Conservation (phyloP, 768 basidiomycete genomes). For the Hypholoma sublateritium region DNA sequence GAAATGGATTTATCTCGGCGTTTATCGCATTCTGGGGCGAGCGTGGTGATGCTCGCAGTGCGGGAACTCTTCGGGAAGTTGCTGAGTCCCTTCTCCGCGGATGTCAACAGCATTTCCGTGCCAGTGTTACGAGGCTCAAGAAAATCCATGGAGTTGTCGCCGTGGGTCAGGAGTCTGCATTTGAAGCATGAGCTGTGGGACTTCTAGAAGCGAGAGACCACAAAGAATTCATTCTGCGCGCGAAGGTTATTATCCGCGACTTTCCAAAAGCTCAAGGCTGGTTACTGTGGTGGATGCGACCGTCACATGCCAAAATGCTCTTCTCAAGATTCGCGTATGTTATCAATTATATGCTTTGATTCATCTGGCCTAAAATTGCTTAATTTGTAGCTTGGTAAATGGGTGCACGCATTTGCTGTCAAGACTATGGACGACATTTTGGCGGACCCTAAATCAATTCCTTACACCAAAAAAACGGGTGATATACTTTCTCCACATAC, state of each 20-base stretch:
- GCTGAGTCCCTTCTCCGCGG: constrained; percentile 22
- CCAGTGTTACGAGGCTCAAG: constrained; percentile 23
- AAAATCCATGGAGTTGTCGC: constrained; percentile 22
- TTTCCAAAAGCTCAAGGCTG: neutral
- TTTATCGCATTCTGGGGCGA: constrained; percentile 25
- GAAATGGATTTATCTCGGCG: constrained; percentile 25
- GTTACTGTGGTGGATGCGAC: neutral
- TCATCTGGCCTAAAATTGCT: neutral
- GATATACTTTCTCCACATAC: too few relatives aligned
- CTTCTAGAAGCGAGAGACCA: constrained; percentile 9
- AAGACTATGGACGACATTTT: neutral
- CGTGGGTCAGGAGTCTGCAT: constrained; percentile 11
- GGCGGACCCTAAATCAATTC: too few relatives aligned
- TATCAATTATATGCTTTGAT: neutral
- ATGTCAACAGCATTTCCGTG: constrained; percentile 29
- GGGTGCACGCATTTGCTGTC: neutral
- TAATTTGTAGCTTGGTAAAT: neutral
- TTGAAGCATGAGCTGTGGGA: constrained; percentile 13
- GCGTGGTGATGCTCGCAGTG: constrained; percentile 4
- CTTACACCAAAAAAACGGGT: too few relatives aligned
- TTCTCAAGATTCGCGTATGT: neutral
- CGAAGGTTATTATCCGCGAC: neutral
- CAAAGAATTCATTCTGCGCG: constrained; percentile 5
- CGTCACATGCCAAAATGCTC: neutral
- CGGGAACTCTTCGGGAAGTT: constrained; percentile 7